Evolutionary conservation across 495 filamentous ascomycete species (phyloP).

Genomic region (Aspergillus homomorphus): DNA sequence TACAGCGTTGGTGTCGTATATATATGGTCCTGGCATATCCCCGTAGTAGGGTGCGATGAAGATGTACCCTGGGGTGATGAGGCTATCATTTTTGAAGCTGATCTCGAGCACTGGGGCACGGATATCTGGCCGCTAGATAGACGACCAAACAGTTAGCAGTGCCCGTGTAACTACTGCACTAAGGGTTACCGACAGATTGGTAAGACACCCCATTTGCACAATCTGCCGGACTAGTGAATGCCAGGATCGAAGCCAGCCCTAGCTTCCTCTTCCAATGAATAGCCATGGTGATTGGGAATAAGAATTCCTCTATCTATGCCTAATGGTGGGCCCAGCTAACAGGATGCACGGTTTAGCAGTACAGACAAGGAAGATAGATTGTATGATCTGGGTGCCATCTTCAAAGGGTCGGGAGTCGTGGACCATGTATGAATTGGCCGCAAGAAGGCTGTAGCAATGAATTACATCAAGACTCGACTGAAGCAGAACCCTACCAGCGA

Average conservation of each 20-base stretch:
- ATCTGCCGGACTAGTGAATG: neutral
- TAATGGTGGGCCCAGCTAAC: neutral
- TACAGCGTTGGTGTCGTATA: slow-evolving; percentile 38
- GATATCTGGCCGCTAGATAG: slow-evolving; percentile 3
- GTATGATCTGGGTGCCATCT: neutral
- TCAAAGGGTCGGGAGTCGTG: too few species aligned
- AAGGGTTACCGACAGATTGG: neutral
- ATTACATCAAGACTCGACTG: neutral
- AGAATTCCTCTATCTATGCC: neutral
- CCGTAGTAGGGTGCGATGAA: slow-evolving; percentile 25
- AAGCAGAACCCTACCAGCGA: neutral
- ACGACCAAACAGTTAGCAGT: neutral
- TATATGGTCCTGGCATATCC: slow-evolving; percentile 32
- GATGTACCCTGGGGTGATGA: slow-evolving; percentile 22
- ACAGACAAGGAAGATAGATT: neutral
- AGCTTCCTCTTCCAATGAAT: neutral
- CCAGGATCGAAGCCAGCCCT: neutral
- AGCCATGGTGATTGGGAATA: neutral
- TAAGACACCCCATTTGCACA: neutral
- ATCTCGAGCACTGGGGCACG: neutral
- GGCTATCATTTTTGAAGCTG: slow-evolving; percentile 1
- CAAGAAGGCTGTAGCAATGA: too few species aligned
- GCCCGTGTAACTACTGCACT: neutral
- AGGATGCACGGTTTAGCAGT: neutral
- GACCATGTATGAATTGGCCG: too few species aligned